These are phyloP conservation scores for Ceriops decandra DNA, from an alignment of 345 rosid species.

Conservation along the genomic window DNA sequence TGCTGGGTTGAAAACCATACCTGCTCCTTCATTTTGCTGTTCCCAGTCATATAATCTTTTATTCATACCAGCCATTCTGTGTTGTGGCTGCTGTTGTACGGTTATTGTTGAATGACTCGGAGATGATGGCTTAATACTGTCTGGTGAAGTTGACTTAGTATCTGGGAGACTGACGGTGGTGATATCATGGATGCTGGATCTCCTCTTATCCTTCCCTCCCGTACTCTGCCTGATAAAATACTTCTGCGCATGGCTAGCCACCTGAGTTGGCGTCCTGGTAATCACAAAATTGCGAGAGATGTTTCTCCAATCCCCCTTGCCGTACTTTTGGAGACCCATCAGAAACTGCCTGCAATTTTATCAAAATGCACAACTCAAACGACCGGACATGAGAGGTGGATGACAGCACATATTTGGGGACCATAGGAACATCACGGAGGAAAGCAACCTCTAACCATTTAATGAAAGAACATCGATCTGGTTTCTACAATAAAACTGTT, in stretches of 20 bases:
- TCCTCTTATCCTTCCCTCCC: conserved; percentile 90
- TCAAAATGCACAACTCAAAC: neutral
- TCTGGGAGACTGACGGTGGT: conserved; percentile 73
- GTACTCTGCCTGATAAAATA: conserved; percentile 87
- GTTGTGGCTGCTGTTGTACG: conserved; percentile 32
- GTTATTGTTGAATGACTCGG: conserved; percentile 40
- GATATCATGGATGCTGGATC: conserved; percentile 97
- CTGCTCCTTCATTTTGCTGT: conserved; percentile 29
- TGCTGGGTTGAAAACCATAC: conserved; percentile 33
- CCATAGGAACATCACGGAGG: too few relatives aligned
- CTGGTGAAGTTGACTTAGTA: conserved; percentile 42
- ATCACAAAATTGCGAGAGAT: conserved; percentile 88
- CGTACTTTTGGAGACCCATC: conserved; percentile 87
- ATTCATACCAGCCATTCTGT: conserved; percentile 13
- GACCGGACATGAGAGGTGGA: conserved; percentile 15
- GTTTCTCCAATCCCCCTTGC: conserved; percentile 99
- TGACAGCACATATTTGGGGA: too few relatives aligned
- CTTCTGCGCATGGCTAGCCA: conserved; percentile 99
- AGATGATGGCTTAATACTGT: conserved; percentile 28
- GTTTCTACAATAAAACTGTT: too few relatives aligned
- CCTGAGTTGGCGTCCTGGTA: conserved; percentile 91
- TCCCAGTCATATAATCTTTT: conserved; percentile 39
- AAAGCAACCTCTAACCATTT: too few relatives aligned
- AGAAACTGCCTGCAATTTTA: conserved; percentile 69
- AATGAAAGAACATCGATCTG: too few relatives aligned